Percentiles rank a stretch among this genome's conserved stretches.
These are phyloP conservation scores for Thelonectria blattea DNA, from an alignment of 2,329 filamentous ascomycete species.

Conservation along the genomic window DNA sequence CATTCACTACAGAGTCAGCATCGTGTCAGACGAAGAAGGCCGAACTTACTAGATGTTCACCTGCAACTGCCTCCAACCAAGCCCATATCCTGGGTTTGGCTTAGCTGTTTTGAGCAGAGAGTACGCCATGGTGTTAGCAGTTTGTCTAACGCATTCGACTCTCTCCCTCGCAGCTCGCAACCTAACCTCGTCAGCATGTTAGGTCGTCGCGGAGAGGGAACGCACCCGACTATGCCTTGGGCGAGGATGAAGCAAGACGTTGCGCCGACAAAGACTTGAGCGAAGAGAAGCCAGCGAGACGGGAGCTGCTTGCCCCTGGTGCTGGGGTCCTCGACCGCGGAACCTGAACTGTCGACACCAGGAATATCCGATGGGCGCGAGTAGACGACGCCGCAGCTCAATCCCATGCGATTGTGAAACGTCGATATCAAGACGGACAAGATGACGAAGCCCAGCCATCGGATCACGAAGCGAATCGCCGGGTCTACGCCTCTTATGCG, in stretches of 20 bases:
- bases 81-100: neutral
- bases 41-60: conserved; percentile 31
- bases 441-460: conserved; percentile 17
- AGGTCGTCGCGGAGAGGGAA: neutral
- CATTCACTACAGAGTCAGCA: conserved; percentile 35
- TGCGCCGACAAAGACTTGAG: conserved; percentile 17
- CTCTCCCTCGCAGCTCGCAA: conserved; percentile 29
- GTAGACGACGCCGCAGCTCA: conserved; percentile 5
- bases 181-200: conserved; percentile 16
- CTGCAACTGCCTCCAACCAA: conserved; percentile 21
- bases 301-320: neutral
- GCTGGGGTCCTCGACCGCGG: neutral
- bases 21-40: neutral
- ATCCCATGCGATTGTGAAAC: conserved; percentile 15
- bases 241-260: conserved; percentile 26
- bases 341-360: too few relatives aligned
- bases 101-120: conserved; percentile 32
- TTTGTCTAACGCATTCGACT: conserved; percentile 32
- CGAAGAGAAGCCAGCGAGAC: conserved; percentile 14
- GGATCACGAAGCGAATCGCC: neutral
- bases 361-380: neutral
- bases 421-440: conserved; percentile 20
- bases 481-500: neutral
- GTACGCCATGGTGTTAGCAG: conserved; percentile 27
- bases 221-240: conserved; percentile 32